These are phyloP conservation scores for Verruconis gallopava DNA, from an alignment of 2,329 filamentous ascomycete species.

Conservation along the genomic window DNA sequence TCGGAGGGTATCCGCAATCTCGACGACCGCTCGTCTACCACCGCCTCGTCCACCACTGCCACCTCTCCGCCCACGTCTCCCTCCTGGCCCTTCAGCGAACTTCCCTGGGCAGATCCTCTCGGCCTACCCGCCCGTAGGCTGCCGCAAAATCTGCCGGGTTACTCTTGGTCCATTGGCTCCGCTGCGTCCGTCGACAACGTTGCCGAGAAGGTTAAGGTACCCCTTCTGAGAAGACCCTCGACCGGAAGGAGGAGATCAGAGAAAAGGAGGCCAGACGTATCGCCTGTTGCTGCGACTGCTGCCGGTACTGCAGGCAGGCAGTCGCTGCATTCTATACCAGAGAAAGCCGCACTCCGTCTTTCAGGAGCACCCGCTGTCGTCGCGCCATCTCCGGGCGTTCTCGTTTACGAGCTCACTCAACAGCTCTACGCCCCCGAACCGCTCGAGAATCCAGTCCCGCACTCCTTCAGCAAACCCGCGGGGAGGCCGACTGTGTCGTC, in stretches of 20 bases:
- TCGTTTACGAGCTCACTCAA: not conserved
- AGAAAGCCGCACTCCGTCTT: not conserved
- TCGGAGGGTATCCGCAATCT: not conserved
- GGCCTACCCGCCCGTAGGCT: not conserved
- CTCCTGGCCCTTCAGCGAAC: not conserved
- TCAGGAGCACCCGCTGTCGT: not conserved
- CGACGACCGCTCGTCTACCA: not conserved
- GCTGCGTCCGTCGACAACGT: not conserved
- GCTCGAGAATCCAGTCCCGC: not conserved
- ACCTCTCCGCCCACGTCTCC: not conserved
- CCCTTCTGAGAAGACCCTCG: not conserved
- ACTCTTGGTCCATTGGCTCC: not conserved
- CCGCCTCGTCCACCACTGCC: not conserved
- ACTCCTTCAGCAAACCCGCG: not conserved
- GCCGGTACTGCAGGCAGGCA: not conserved
- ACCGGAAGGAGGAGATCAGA: not conserved
- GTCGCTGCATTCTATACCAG: not conserved
- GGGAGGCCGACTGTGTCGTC: not conserved
- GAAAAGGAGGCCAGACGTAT: too few relatives aligned
- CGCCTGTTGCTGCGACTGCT: not conserved
- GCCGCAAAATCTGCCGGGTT: not conserved
- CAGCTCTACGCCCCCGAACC: too few relatives aligned
- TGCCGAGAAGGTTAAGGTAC: not conserved
- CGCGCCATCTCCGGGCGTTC: not conserved
- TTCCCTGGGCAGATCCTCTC: not conserved